Conservation (phyloP, 164 flowering plant genomes). For the Vitis labrusca region DNA sequence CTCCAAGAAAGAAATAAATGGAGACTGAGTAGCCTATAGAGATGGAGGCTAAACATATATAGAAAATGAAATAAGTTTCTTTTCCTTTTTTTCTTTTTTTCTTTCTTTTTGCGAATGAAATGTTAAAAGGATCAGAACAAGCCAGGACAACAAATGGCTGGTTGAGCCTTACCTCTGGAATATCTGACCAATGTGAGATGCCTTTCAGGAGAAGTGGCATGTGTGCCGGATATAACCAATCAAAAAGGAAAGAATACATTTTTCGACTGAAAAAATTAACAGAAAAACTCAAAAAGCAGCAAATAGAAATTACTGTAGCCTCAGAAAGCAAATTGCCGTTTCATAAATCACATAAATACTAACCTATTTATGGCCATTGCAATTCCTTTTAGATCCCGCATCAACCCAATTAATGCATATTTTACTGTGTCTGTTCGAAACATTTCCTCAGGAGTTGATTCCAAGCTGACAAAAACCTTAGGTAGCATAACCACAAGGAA, state of each 20-base stretch:
- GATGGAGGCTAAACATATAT: too few species aligned
- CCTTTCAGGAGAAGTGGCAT: constrained; percentile 65
- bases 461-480: constrained; percentile 58
- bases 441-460: constrained; percentile 58
- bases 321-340: neutral
- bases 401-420: constrained; percentile 59
- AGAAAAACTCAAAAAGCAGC: neutral
- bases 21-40: too few species aligned
- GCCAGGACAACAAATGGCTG: neutral
- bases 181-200: constrained; percentile 61
- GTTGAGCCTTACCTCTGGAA: constrained; percentile 52
- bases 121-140: too few species aligned
- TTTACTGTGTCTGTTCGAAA: constrained; percentile 58
- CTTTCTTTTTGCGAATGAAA: too few species aligned
- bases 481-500: neutral
- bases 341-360: constrained; percentile 2
- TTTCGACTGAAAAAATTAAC: constrained; percentile 44
- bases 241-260: constrained; percentile 62
- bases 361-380: constrained; percentile 74
- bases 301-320: too few species aligned
- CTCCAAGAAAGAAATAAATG: too few species aligned
- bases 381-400: constrained; percentile 72
- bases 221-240: constrained; percentile 73
- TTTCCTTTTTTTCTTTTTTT: too few species aligned
- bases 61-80: too few species aligned